phyloP scores from a whole-genome alignment of 257 asterid species.

The Solanum appendiculatum region DNA sequence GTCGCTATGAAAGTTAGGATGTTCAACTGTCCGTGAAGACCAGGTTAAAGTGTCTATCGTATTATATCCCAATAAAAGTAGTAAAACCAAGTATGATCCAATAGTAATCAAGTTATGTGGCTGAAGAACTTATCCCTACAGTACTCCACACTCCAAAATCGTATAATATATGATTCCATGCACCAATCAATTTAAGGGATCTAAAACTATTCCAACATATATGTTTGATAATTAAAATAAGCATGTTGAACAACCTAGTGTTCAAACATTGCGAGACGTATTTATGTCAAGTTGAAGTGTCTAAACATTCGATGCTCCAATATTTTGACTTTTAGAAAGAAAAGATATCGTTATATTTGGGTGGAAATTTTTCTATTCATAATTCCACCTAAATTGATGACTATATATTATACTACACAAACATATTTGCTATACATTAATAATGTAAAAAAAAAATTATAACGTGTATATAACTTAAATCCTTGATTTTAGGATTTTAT shows the following conservation, averaged over 20 bases:
- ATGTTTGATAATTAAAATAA: neutral
- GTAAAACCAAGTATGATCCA: neutral
- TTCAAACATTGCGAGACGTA: no score
- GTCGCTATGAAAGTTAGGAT: neutral
- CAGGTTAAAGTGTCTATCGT: neutral
- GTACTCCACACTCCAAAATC: neutral
- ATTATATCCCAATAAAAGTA: neutral
- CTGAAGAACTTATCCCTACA: neutral
- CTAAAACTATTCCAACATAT: neutral
- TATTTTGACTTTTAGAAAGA: neutral
- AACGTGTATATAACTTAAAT: no score
- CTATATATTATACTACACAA: neutral
- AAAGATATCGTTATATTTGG: neutral
- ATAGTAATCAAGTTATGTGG: neutral
- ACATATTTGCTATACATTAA: no score
- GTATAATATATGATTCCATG: neutral
- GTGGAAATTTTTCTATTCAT: neutral
- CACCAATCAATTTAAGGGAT: neutral
- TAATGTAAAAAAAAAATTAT: no score
- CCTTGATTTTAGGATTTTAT: no score
- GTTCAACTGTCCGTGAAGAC: accelerated
- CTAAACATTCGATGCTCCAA: neutral
- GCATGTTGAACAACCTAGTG: neutral
- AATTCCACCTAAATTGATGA: neutral
- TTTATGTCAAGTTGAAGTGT: no score